Conservation (phyloP, 2,329 filamentous ascomycete genomes). For the Colletotrichum godetiae region DNA sequence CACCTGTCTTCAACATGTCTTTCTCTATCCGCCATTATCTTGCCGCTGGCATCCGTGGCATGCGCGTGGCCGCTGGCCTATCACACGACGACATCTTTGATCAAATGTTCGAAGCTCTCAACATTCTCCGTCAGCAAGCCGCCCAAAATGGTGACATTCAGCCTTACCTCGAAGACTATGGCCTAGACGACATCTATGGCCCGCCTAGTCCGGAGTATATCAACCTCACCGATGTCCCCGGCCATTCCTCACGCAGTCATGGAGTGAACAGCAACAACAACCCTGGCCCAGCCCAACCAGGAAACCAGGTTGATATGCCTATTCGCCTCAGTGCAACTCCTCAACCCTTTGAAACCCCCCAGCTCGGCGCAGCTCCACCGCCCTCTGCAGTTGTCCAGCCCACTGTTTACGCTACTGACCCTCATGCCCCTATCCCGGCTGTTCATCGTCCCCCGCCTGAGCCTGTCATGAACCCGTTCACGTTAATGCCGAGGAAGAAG, state of each 20-base stretch:
- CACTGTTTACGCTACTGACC: background rate
- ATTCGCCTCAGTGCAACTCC: background rate
- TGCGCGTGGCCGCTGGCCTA: background rate
- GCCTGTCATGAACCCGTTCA: background rate
- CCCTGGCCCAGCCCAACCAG: background rate
- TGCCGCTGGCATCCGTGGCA: background rate
- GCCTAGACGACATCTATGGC: background rate
- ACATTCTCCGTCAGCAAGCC: background rate
- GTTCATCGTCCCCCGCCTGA: background rate
- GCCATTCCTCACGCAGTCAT: background rate
- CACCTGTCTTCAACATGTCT: background rate
- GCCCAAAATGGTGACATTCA: background rate
- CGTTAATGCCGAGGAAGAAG: background rate
- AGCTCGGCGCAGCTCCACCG: too few species aligned
- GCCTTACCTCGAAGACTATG: background rate
- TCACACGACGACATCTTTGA: background rate
- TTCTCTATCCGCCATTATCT: background rate
- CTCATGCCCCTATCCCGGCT: background rate
- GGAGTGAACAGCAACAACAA: background rate
- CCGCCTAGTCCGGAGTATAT: background rate
- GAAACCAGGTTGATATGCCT: background rate
- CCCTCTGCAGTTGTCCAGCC: too few species aligned
- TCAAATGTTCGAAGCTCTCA: background rate
- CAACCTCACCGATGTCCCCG: background rate
- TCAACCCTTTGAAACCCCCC: background rate